Conservation (phyloP, 257 asterid species). For the Coffea eugenioides region DNA sequence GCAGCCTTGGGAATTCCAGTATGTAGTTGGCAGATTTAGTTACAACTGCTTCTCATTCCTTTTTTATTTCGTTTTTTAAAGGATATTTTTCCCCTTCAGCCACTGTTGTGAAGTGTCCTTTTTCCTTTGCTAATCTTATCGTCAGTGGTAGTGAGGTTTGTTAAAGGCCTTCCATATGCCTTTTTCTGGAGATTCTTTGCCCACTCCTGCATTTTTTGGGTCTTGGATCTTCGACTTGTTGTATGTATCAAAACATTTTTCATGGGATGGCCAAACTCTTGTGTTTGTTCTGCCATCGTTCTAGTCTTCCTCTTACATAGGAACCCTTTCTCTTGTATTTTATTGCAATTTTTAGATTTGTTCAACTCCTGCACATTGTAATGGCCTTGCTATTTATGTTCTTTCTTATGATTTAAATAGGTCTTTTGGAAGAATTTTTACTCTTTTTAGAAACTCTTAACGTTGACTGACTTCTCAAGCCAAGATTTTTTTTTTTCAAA, state of each 20-base stretch:
- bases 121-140: not conserved
- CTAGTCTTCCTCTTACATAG: not conserved
- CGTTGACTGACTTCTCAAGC: not conserved
- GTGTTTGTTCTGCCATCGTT: not conserved
- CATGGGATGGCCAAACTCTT: not conserved
- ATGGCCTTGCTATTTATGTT: not conserved
- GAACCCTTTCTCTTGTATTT: not conserved
- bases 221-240: not conserved
- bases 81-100: not conserved
- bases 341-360: not conserved
- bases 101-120: not conserved
- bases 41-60: not conserved
- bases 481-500: not conserved
- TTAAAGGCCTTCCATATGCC: not conserved
- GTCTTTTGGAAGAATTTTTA: not conserved
- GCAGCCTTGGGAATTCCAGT: slow-evolving; percentile 82
- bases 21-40: slow-evolving; percentile 20
- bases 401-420: not conserved
- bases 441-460: not conserved
- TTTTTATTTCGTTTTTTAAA: not conserved
- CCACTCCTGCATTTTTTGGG: not conserved
- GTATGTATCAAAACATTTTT: not conserved
- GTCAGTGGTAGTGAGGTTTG: not conserved
- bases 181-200: not conserved
- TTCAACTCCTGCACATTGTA: not conserved